Evolutionary conservation across 2,329 filamentous ascomycete species (phyloP).

Genomic region (Rachicladosporium sp.): DNA sequence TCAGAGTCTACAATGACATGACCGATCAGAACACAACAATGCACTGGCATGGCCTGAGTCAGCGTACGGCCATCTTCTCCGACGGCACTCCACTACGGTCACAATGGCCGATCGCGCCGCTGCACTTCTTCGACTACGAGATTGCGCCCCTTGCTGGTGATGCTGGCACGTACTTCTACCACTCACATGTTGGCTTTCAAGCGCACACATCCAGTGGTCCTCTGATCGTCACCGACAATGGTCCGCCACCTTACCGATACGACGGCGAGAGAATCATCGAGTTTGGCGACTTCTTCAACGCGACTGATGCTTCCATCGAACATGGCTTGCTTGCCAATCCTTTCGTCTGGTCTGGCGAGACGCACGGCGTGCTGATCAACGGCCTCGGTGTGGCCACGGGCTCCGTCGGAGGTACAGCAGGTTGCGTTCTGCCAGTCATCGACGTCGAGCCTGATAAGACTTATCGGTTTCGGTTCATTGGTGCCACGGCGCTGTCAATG

Average conservation of each 20-base stretch:
- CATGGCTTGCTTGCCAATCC: constrained; percentile 36
- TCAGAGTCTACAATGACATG: constrained; percentile 49
- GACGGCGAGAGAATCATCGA: constrained; percentile 48
- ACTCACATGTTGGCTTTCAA: constrained; percentile 55
- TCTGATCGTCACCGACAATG: constrained; percentile 41
- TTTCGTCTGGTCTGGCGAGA: constrained; percentile 43
- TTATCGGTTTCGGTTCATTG: constrained; percentile 51
- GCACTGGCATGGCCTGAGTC: constrained; percentile 57
- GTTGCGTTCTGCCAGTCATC: constrained; percentile 40
- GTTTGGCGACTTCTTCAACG: constrained; percentile 46
- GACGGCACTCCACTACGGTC: constrained; percentile 49
- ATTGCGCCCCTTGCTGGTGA: constrained; percentile 40
- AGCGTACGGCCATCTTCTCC: constrained; percentile 48
- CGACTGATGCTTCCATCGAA: constrained; percentile 40
- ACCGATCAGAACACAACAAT: constrained; percentile 18
- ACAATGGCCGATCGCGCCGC: constrained; percentile 53
- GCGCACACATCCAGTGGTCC: constrained; percentile 45
- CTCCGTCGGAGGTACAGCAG: constrained; percentile 11
- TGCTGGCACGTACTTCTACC: constrained; percentile 56
- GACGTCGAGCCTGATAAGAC: constrained; percentile 47
- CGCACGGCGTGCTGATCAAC: constrained; percentile 40
- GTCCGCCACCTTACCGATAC: constrained; percentile 42
- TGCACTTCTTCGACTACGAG: constrained; percentile 57
- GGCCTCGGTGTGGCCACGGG: constrained; percentile 11
- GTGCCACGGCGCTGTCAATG: constrained; percentile 43